A percentile compares a stretch with the other conserved stretches of the same genome.
phyloP scores from a whole-genome alignment of 331 rosid genomes.

The Malus hybrid region DNA sequence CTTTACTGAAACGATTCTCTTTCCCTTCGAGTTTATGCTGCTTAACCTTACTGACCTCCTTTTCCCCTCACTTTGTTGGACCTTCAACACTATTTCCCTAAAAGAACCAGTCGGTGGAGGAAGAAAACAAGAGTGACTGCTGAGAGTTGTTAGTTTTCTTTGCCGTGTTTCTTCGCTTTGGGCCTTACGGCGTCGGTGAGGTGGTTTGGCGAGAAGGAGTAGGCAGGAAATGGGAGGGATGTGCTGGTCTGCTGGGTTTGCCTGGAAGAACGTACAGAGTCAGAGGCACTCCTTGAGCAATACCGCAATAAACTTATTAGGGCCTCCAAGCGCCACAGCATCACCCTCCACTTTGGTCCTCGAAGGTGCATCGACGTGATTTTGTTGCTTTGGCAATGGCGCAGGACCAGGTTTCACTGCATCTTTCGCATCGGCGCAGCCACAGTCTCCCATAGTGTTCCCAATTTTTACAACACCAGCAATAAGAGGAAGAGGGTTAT shows the following conservation, averaged over 20 bases:
- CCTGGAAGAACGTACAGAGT: too few species aligned
- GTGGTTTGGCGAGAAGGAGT: neutral
- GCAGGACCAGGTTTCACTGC: neutral
- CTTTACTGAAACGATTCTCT: slow-evolving; percentile 28
- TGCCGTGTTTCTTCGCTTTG: slow-evolving; percentile 31
- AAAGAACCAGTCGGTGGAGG: slow-evolving; percentile 16
- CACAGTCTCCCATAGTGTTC: slow-evolving; percentile 2
- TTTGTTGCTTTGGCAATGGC: neutral
- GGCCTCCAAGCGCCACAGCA: neutral
- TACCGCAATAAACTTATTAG: neutral
- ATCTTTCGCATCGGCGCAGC: neutral
- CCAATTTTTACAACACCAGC: neutral
- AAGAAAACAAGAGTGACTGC: slow-evolving; percentile 20
- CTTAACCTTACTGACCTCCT: slow-evolving; percentile 26
- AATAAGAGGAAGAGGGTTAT: neutral
- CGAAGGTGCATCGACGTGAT: neutral
- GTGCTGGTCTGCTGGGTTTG: too few species aligned
- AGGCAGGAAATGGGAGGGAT: too few species aligned
- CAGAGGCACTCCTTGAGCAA: neutral
- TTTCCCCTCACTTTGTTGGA: slow-evolving; percentile 40
- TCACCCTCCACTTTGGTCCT: neutral
- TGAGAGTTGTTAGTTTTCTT: slow-evolving; percentile 34
- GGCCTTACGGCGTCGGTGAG: neutral
- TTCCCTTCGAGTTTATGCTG: slow-evolving; percentile 6
- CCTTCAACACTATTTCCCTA: slow-evolving; percentile 54